Percentiles rank a stretch among this genome's conserved stretches.
These are phyloP conservation scores for Spatholobus suberectus DNA, from an alignment of 306 rosid species.

Conservation along the genomic window DNA sequence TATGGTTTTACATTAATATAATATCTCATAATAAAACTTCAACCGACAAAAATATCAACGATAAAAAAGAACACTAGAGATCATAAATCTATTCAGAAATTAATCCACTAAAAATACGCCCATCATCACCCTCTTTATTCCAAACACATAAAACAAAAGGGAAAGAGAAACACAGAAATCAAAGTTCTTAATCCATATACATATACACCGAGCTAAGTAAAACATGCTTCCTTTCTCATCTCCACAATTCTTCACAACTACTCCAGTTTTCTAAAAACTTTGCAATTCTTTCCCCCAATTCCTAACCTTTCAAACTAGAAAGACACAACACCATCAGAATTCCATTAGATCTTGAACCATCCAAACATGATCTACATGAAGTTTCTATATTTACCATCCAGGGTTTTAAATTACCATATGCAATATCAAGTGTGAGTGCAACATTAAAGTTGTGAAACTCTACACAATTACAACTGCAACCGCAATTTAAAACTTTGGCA, in stretches of 20 bases:
- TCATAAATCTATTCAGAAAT: slow-evolving; percentile 21
- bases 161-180: slow-evolving; percentile 18
- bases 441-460: neutral
- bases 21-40: slow-evolving; percentile 19
- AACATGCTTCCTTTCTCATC: slow-evolving; percentile 29
- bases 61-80: neutral
- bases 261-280: slow-evolving; percentile 12
- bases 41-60: slow-evolving; percentile 17
- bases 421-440: neutral
- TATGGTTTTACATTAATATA: neutral
- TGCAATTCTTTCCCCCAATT: slow-evolving; percentile 7
- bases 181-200: slow-evolving; percentile 52
- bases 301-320: slow-evolving; percentile 15
- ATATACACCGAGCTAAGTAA: slow-evolving; percentile 46
- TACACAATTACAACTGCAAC: neutral
- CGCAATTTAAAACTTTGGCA: neutral
- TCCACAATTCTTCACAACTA: slow-evolving; percentile 15
- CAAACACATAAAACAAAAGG: slow-evolving; percentile 45
- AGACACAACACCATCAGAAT: neutral
- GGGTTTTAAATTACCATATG: neutral
- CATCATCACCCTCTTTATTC: slow-evolving; percentile 52
- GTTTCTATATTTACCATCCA: neutral
- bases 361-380: neutral
- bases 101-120: slow-evolving; percentile 22
- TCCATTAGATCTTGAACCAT: slow-evolving; percentile 13